Evolutionary conservation across 2,329 filamentous ascomycete species (phyloP).

Genomic region (Sporothrix variecibatus): DNA sequence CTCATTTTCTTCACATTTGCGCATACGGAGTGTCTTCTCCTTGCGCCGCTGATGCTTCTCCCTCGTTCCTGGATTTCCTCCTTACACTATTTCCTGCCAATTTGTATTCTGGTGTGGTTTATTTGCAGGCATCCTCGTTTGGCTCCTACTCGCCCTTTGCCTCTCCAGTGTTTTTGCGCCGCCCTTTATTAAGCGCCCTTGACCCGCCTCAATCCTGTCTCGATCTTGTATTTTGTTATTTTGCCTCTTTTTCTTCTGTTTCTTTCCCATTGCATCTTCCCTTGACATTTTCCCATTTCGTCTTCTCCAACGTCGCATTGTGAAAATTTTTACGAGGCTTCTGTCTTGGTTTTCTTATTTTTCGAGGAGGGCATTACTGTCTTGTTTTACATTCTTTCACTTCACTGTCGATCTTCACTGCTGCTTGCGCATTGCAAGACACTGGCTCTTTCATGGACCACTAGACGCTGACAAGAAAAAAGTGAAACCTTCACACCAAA

Average conservation of each 20-base stretch:
- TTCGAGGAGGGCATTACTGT: constrained; percentile 13
- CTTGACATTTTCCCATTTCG: not conserved
- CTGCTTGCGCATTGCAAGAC: constrained; percentile 24
- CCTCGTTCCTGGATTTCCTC: not conserved
- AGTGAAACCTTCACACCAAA: constrained; percentile 10
- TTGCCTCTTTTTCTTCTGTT: not conserved
- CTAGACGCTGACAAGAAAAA: constrained; percentile 17
- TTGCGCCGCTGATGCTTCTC: not conserved
- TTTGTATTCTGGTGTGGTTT: not conserved
- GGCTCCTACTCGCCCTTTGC: not conserved
- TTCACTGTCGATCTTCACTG: constrained; percentile 17
- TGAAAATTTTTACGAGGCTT: constrained; percentile 8
- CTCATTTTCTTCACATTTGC: not conserved
- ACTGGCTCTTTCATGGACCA: constrained; percentile 18
- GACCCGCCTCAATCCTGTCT: not conserved
- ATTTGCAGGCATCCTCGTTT: not conserved
- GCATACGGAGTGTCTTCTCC: not conserved
- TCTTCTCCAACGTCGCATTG: constrained; percentile 12
- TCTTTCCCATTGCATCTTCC: not conserved
- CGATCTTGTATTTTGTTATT: not conserved
- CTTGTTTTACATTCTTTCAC: constrained; percentile 27
- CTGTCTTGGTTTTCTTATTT: constrained; percentile 6
- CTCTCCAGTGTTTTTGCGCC: not conserved
- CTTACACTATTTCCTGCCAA: not conserved
- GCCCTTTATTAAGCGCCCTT: constrained; percentile 19